Evolutionary conservation across 805 yeast genomes (phyloP).

Genomic region (Barnettozyma wickerhamii): DNA sequence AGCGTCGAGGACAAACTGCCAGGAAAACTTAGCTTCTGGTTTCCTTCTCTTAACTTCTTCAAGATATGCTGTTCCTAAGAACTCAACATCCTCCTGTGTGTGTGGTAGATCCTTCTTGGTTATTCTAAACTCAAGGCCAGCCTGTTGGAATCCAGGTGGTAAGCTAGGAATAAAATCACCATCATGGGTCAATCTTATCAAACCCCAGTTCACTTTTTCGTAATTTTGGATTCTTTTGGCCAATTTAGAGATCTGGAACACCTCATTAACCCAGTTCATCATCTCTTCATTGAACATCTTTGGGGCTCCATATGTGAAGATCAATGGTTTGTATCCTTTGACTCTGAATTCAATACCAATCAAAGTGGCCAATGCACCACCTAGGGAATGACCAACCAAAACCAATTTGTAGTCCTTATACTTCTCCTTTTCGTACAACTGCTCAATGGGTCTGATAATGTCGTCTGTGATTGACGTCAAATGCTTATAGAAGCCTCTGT

Average conservation of each 20-base stretch:
- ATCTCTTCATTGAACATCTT: slow-evolving; percentile 54
- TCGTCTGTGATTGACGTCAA: slow-evolving; percentile 36
- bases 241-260: slow-evolving; percentile 38
- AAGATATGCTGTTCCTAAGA: slow-evolving; percentile 10
- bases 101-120: slow-evolving; percentile 37
- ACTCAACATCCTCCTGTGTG: slow-evolving; percentile 14
- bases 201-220: slow-evolving; percentile 29
- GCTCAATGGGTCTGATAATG: slow-evolving; percentile 26
- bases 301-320: slow-evolving; percentile 63
- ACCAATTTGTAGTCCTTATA: slow-evolving; percentile 48
- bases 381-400: slow-evolving; percentile 71
- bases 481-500: slow-evolving; percentile 57
- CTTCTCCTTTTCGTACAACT: slow-evolving; percentile 25
- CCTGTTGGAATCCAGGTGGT: slow-evolving; percentile 43
- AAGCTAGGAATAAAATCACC: slow-evolving; percentile 56
- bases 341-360: slow-evolving; percentile 59
- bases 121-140: slow-evolving; percentile 31
- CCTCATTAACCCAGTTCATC: slow-evolving; percentile 47
- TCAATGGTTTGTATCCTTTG: slow-evolving; percentile 48
- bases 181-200: slow-evolving; percentile 51
- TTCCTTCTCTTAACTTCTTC: not conserved
- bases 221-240: slow-evolving; percentile 17
- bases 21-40: not conserved
- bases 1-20: slow-evolving; percentile 11
- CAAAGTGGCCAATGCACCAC: slow-evolving; percentile 65